A percentile compares a stretch with the other conserved stretches of the same genome.
Evolutionary conservation across 257 asterid species (phyloP).

Genomic region (Ballota nigra): DNA sequence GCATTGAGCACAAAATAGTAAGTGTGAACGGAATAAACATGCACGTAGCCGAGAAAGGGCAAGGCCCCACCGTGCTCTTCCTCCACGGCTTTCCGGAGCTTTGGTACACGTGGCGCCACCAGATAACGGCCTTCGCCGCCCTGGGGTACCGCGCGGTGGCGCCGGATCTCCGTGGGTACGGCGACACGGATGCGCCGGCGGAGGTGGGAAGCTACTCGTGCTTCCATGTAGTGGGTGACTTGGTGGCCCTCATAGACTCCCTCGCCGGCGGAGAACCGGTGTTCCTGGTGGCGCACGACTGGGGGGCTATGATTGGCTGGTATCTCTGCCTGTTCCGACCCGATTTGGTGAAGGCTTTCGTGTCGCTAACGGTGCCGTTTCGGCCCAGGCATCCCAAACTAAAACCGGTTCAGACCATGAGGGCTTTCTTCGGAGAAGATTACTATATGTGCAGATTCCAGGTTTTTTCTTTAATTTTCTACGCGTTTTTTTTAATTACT

Average conservation of each 20-base stretch:
- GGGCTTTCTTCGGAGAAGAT: constrained; percentile 69
- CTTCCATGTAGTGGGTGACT: constrained; percentile 69
- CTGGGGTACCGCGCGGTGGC: constrained; percentile 84
- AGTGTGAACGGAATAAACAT: constrained; percentile 71
- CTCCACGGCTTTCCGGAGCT: constrained; percentile 92
- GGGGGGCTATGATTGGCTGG: constrained; percentile 94
- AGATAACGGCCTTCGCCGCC: constrained; percentile 52
- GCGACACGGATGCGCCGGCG: constrained; percentile 64
- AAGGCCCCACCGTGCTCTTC: constrained; percentile 65
- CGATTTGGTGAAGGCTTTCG: constrained; percentile 72
- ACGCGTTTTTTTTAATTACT: background rate
- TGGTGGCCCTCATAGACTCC: constrained; percentile 62
- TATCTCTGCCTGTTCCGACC: constrained; percentile 68
- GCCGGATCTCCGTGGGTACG: constrained; percentile 90
- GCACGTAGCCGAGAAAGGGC: constrained; percentile 82
- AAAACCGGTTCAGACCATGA: constrained; percentile 59
- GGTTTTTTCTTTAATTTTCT: constrained; percentile 31
- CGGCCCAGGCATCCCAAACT: constrained; percentile 67
- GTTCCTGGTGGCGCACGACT: constrained; percentile 82
- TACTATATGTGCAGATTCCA: constrained; percentile 96
- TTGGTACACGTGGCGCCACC: constrained; percentile 97
- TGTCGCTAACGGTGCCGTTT: constrained; percentile 61
- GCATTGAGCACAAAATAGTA: constrained; percentile 51
- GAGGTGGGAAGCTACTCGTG: constrained; percentile 44
- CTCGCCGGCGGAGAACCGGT: constrained; percentile 42